phyloP scores from a whole-genome alignment of 2,329 filamentous ascomycete genomes.

The Aspergillus glaucus region DNA sequence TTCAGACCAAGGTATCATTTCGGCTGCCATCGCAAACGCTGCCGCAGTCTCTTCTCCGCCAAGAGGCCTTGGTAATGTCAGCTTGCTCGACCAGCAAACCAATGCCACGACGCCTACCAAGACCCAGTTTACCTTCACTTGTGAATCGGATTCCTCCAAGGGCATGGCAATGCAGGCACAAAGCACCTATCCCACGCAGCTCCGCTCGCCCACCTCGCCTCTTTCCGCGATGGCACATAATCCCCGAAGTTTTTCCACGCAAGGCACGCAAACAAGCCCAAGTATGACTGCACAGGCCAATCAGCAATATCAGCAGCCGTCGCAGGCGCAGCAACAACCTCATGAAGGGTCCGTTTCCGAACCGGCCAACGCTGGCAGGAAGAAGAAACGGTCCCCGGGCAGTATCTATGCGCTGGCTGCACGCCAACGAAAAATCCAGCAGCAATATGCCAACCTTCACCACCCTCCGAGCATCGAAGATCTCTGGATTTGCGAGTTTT shows the following conservation, averaged over 20 bases:
- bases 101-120: slow-evolving; percentile 56
- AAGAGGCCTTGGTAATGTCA: slow-evolving; percentile 70
- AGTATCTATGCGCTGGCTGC: slow-evolving; percentile 71
- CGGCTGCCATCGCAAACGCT: slow-evolving; percentile 82
- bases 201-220: slow-evolving; percentile 27
- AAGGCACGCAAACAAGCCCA: slow-evolving; percentile 52
- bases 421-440: slow-evolving; percentile 67
- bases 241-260: slow-evolving; percentile 42
- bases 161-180: slow-evolving; percentile 69
- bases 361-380: slow-evolving; percentile 49
- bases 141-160: slow-evolving; percentile 79
- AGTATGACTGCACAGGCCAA: slow-evolving; percentile 35
- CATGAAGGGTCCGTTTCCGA: slow-evolving; percentile 35
- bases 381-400: slow-evolving; percentile 59
- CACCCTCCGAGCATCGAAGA: slow-evolving; percentile 66
- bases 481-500: slow-evolving; percentile 95
- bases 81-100: slow-evolving; percentile 66
- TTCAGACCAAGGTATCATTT: slow-evolving; percentile 74
- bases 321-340: slow-evolving; percentile 15
- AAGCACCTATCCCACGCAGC: slow-evolving; percentile 36
- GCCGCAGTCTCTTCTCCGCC: slow-evolving; percentile 58
- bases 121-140: slow-evolving; percentile 94
- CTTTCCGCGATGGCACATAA: slow-evolving; percentile 27
- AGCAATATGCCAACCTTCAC: slow-evolving; percentile 69
- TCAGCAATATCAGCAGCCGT: slow-evolving; percentile 26